phyloP scores from a whole-genome alignment of 2,329 filamentous ascomycete genomes.

The Emergomyces pasteurianus region DNA sequence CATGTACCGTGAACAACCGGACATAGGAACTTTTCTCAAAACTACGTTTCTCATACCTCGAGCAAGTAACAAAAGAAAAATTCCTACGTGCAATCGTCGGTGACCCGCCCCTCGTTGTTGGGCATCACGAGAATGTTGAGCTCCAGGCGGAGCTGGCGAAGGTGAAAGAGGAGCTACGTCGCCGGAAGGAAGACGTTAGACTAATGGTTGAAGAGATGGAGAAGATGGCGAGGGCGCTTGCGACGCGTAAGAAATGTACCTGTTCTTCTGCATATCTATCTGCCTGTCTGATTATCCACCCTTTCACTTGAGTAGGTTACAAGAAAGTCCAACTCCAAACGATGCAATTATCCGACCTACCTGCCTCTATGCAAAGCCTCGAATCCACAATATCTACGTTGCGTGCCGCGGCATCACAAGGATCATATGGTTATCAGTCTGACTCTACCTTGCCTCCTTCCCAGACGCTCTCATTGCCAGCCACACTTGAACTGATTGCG shows the following conservation, averaged over 20 bases:
- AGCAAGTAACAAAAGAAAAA: conserved; percentile 97
- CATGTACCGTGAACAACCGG: background rate
- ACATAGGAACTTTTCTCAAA: conserved; percentile 77
- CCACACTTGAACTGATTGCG: conserved; percentile 28
- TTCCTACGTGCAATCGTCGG: conserved; percentile 88
- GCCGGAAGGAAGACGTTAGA: conserved; percentile 66
- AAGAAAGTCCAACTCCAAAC: conserved; percentile 43
- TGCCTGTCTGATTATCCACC: background rate
- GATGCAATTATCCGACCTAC: conserved; percentile 39
- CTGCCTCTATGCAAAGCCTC: conserved; percentile 40
- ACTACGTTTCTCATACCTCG: conserved; percentile 90
- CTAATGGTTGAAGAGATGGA: conserved; percentile 64
- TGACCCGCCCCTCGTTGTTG: conserved; percentile 76
- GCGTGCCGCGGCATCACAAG: conserved; percentile 46
- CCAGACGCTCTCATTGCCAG: conserved; percentile 29
- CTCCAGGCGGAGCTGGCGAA: conserved; percentile 58
- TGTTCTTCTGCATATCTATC: background rate
- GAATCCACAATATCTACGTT: conserved; percentile 39
- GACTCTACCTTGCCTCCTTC: conserved; percentile 17
- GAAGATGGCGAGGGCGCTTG: conserved; percentile 52
- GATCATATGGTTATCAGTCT: conserved; percentile 51
- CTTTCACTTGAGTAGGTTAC: conserved; percentile 31
- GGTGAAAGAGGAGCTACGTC: conserved; percentile 64
- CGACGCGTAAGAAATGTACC: conserved; percentile 34
- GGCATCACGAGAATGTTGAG: conserved; percentile 66